A percentile compares a stretch with the other conserved stretches of the same genome.
Evolutionary conservation across 257 asterid genomes (phyloP).

Genomic region (Solanum virginianum): DNA sequence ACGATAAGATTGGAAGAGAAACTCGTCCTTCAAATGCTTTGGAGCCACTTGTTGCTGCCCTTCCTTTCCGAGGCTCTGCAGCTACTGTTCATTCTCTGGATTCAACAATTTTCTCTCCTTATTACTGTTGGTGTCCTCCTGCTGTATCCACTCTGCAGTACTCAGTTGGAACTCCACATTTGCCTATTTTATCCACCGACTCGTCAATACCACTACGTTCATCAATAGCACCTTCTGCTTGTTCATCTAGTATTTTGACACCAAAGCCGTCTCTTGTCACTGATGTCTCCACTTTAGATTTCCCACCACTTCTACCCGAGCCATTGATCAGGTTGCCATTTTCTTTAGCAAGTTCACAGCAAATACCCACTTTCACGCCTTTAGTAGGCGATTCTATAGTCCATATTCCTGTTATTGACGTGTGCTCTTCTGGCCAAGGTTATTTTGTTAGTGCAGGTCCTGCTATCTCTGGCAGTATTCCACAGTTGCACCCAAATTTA

Average conservation of each 20-base stretch:
- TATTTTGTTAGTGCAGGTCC: slow-evolving; percentile 81
- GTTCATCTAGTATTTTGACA: slow-evolving; percentile 31
- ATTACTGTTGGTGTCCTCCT: slow-evolving; percentile 91
- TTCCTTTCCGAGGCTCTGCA: slow-evolving; percentile 25
- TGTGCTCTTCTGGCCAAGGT: slow-evolving; percentile 90
- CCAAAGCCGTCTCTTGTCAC: slow-evolving; percentile 29
- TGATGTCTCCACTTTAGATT: slow-evolving; percentile 38
- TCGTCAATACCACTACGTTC: slow-evolving; percentile 54
- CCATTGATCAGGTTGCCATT: slow-evolving; percentile 33
- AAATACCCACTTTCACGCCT: slow-evolving; percentile 71
- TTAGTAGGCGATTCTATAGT: slow-evolving; percentile 81
- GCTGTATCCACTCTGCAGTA: slow-evolving; percentile 39
- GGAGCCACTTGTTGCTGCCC: slow-evolving; percentile 18
- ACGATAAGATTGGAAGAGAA: slow-evolving; percentile 20
- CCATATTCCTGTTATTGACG: slow-evolving; percentile 76
- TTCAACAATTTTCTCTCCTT: slow-evolving; percentile 48
- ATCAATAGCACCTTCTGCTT: slow-evolving; percentile 31
- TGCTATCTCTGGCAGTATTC: slow-evolving; percentile 42
- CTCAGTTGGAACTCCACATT: slow-evolving; percentile 19
- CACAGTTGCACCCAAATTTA: slow-evolving; percentile 37
- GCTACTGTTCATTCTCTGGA: slow-evolving; percentile 21
- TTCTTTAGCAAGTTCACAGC: slow-evolving; percentile 46
- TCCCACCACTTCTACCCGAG: slow-evolving; percentile 63
- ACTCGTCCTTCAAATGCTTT: slow-evolving; percentile 22
- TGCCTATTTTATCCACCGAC: slow-evolving; percentile 35